A percentile compares a stretch with the other conserved stretches of the same genome.
These are phyloP conservation scores for Xylaria multiplex DNA, from an alignment of 2,329 filamentous ascomycete species.

Conservation along the genomic window DNA sequence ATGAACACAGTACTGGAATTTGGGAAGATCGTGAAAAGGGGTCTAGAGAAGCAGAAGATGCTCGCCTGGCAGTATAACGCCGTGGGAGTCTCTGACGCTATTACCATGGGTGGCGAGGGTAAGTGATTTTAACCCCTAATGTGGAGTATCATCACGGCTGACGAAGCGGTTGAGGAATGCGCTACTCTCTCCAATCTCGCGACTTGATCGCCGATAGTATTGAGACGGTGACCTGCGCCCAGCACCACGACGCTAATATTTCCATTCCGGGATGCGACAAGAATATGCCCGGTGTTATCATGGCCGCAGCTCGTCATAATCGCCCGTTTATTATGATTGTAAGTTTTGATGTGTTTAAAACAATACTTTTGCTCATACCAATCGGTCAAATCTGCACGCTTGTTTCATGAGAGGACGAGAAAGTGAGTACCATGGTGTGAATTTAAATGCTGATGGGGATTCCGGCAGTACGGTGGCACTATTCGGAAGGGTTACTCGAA, in stretches of 20 bases:
- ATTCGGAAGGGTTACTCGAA: slow-evolving; percentile 87
- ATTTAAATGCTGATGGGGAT: background rate
- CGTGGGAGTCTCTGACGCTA: slow-evolving; percentile 86
- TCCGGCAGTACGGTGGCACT: slow-evolving; percentile 77
- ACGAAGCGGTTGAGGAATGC: slow-evolving; percentile 73
- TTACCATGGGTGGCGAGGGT: slow-evolving; percentile 96
- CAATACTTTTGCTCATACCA: too few species aligned
- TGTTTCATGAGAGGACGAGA: background rate
- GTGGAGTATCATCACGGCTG: slow-evolving; percentile 8
- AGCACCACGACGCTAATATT: slow-evolving; percentile 93
- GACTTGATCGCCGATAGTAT: slow-evolving; percentile 96
- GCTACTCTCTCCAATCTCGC: slow-evolving; percentile 88
- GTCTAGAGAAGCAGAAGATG: slow-evolving; percentile 84
- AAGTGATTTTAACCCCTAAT: background rate
- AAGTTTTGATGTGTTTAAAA: slow-evolving; percentile 25
- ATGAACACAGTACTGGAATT: slow-evolving; percentile 77
- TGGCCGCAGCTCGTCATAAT: slow-evolving; percentile 91
- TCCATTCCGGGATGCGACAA: slow-evolving; percentile 95
- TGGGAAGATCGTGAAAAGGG: slow-evolving; percentile 85
- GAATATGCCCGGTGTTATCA: slow-evolving; percentile 94
- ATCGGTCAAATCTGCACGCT: background rate
- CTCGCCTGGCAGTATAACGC: slow-evolving; percentile 96
- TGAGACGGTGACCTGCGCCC: slow-evolving; percentile 90
- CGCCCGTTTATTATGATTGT: slow-evolving; percentile 89
- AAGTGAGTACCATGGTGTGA: background rate